phyloP scores from a whole-genome alignment of 148 eudicot genomes.

The Dysphania ambrosioides region DNA sequence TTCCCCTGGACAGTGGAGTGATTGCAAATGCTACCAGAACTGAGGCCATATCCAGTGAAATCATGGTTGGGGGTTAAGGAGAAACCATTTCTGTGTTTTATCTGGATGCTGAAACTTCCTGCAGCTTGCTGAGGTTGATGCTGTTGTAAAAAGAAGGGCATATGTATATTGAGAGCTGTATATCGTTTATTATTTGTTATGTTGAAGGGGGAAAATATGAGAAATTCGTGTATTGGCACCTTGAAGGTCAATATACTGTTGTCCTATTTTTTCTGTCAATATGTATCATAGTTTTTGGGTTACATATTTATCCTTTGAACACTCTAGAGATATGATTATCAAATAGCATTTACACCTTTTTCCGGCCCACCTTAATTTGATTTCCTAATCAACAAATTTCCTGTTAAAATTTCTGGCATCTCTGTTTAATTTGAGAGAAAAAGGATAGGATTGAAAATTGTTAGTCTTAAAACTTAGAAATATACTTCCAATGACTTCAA shows the following conservation, averaged over 20 bases:
- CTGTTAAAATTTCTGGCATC: too few species aligned
- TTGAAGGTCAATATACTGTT: slow-evolving; percentile 29
- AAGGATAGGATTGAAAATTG: too few species aligned
- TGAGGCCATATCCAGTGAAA: slow-evolving; percentile 41
- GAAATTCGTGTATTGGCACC: slow-evolving; percentile 28
- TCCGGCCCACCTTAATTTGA: too few species aligned
- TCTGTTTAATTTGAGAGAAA: too few species aligned
- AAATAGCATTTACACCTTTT: too few species aligned
- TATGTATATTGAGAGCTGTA: slow-evolving; percentile 40
- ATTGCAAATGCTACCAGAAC: slow-evolving; percentile 17
- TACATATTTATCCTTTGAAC: background rate
- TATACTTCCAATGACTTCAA: too few species aligned
- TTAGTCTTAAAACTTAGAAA: too few species aligned
- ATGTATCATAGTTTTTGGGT: slow-evolving; percentile 1
- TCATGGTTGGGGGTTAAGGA: slow-evolving; percentile 48
- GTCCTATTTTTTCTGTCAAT: slow-evolving; percentile 26
- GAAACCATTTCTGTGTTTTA: background rate
- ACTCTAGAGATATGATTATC: too few species aligned
- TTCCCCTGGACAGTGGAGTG: slow-evolving; percentile 21
- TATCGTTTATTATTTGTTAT: slow-evolving; percentile 24
- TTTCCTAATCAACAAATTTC: too few species aligned
- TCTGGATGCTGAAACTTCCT: background rate
- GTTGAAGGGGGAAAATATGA: slow-evolving; percentile 22
- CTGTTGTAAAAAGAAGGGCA: slow-evolving; percentile 25
- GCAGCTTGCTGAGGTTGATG: slow-evolving; percentile 20